These are phyloP conservation scores for Ophiostoma angusticollis DNA, from an alignment of 2,329 filamentous ascomycete genomes.

Conservation along the genomic window DNA sequence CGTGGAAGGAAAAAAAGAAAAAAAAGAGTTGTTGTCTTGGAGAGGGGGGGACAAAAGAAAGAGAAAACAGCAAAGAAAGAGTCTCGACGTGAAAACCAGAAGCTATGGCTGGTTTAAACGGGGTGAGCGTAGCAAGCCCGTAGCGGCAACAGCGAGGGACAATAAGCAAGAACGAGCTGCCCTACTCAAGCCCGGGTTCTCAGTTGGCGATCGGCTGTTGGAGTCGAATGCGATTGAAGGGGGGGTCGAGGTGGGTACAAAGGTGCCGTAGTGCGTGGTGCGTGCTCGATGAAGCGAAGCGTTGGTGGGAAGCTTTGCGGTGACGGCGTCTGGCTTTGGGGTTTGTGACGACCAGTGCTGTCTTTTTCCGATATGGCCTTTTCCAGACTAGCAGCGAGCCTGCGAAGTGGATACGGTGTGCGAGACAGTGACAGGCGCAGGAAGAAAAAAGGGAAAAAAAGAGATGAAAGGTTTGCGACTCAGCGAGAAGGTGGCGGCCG, in stretches of 20 bases:
- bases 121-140: neutral
- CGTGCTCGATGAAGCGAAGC: no score
- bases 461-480: constrained; percentile 9
- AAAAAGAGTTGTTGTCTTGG: constrained; percentile 4
- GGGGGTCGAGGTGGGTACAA: no score
- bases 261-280: no score
- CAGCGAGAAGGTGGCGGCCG: constrained; percentile 21
- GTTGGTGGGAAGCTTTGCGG: no score
- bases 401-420: constrained; percentile 1
- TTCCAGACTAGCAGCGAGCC: constrained; percentile 5
- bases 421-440: no score
- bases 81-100: no score
- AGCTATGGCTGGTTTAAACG: constrained; percentile 1
- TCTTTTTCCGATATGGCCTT: constrained; percentile 4
- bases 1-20: neutral
- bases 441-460: neutral
- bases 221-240: constrained; percentile 3
- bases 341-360: neutral
- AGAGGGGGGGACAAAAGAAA: neutral
- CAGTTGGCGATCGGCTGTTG: constrained; percentile 3
- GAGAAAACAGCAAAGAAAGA: constrained; percentile 3
- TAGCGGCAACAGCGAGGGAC: neutral
- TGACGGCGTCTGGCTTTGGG: no score
- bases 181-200: neutral
- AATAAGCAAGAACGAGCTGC: neutral